Evolutionary conservation across 202 grass and related monocot species (phyloP), one percentile per base, ranked within the genome.

Genomic region (Panicum hallii): DNA sequence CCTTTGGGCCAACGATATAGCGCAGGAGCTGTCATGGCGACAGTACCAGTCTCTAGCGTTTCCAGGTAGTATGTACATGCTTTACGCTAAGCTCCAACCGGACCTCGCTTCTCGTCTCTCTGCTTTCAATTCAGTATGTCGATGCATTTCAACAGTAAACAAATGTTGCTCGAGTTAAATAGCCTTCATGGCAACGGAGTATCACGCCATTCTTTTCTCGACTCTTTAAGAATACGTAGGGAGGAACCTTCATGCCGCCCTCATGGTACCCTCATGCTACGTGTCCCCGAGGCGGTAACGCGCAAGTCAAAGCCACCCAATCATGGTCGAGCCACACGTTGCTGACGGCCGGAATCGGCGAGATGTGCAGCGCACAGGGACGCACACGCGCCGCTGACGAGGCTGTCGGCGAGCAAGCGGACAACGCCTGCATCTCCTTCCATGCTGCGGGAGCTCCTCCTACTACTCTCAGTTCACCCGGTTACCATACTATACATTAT

Each of bases 341-440:
- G 30, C 63, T 22, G 30, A 48, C 47, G 70, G 17, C 70, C 40
- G 66, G 11, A 7, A 87, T 76, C 85, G 23, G 43, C 54, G 16
- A 53, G 4, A 65, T 66, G 26, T 17, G 8, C 1, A 15, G 16
- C 15, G 41, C 49, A 84, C 62, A 64, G 57, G 40, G 11, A 57
- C 23, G 54, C 73, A 0, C 61, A 30, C 78, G 79, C 72, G 10
- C 63, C 78, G 52, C 50, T 82, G 71, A 75, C 72, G 63, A 32
- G 63, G 71, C 54, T 77, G 79, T 87, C 79, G 72, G 85, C 46
- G 17, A 74, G 60, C 85, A 63, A 63, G 43, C 79, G 55, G 71
- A 63, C 85, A 77, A 77, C 42, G 6, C 70, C 70, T 0, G 70
- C 78, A 10, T 38, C 41, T 10, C 4, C 54, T 5, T 5, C 5